Base-by-base conservation (phyloP, 2,329 filamentous ascomycete species). In the Paramyrothecium roridum region DNA sequence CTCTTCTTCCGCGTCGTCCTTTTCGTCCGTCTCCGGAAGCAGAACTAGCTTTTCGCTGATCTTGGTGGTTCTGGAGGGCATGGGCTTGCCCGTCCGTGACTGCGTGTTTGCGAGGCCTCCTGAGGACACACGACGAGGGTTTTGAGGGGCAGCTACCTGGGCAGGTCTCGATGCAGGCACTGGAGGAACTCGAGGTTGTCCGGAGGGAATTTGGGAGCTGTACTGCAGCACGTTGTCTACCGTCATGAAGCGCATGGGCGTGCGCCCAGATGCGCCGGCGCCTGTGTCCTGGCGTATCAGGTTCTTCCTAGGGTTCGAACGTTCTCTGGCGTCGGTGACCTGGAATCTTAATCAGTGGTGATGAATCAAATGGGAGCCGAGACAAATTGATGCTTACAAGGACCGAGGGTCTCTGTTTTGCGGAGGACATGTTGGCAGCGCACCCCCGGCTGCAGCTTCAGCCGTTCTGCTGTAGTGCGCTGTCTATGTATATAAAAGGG, bases 31-130 rank as follows among this genome's bases (percentile, higher is more conserved):
- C 67, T 97, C 93, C 1, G 95, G 95, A 16, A 99, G 81, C 37
- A 98, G 79, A 0, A 99, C 95, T n/a, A 99, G 80, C 74, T 98
- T 98, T 76, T 98, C 91, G 71, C 91, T 96, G 60, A 96, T 88
- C 72, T 98, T 97, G 26, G 91, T 96, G 40, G 92, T 96, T 53
- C 95, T 84, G 7, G 91, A 88, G 1, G 93, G 95, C 61, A 97
- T 75, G 48, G 79, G 81, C 54, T 84, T 80, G 58, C 80, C 81
- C 52, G 77, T 76, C 4, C 80, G 74, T 23, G 73, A 73, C 22
- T 70, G 71, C 3, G 67, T 55, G 60, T 70, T 71, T 26, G 77
- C 75, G 40, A 79, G 69, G 12, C 74, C 74, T 12, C 75, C 73
- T 7, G 70, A 64, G 12, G 65, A 57, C 37, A 67, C 60, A 10